A percentile compares a stretch with the other conserved stretches of the same genome.
Conservation (phyloP, 805 yeast species). For the Candida maris region DNA sequence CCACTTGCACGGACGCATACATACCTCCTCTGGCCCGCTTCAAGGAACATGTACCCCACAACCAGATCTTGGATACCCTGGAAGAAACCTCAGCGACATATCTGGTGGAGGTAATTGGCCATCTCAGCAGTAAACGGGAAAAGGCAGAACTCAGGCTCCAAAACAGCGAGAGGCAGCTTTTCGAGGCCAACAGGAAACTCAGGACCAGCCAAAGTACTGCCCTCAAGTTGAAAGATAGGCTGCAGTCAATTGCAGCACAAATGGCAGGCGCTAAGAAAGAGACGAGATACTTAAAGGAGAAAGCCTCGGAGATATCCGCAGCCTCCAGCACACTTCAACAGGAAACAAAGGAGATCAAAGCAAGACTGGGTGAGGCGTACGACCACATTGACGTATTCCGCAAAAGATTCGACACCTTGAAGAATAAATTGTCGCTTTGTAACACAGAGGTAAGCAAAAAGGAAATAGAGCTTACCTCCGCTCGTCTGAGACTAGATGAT, state of each 20-base stretch:
- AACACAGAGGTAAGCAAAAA: conserved; percentile 11
- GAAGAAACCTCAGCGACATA: neutral
- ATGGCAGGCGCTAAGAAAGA: conserved; percentile 5
- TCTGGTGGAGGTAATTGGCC: conserved; percentile 2
- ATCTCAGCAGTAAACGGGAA: conserved; percentile 10
- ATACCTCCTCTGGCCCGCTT: neutral
- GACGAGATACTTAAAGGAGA: conserved; percentile 6
- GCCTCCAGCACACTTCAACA: conserved; percentile 3
- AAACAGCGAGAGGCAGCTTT: conserved; percentile 5
- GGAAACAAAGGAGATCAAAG: conserved; percentile 12
- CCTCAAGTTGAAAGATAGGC: conserved; percentile 7
- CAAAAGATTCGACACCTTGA: conserved; percentile 14
- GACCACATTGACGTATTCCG: conserved; percentile 10
- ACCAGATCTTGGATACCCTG: neutral
- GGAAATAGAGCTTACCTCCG: conserved; percentile 27
- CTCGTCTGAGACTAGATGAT: conserved; percentile 38
- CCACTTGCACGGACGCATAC: too few species aligned
- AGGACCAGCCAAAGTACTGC: conserved; percentile 6
- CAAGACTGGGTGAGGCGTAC: conserved; percentile 3
- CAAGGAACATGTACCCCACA: neutral
- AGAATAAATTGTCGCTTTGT: conserved; percentile 9
- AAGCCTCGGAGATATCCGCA: conserved; percentile 1
- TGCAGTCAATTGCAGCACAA: conserved; percentile 5
- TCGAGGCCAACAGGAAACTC: conserved; percentile 6
- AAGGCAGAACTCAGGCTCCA: conserved; percentile 8